Evolutionary conservation across 768 basidiomycete species (phyloP), one percentile per base, ranked within the genome.

Genomic region (Leccinum disarticulatum): DNA sequence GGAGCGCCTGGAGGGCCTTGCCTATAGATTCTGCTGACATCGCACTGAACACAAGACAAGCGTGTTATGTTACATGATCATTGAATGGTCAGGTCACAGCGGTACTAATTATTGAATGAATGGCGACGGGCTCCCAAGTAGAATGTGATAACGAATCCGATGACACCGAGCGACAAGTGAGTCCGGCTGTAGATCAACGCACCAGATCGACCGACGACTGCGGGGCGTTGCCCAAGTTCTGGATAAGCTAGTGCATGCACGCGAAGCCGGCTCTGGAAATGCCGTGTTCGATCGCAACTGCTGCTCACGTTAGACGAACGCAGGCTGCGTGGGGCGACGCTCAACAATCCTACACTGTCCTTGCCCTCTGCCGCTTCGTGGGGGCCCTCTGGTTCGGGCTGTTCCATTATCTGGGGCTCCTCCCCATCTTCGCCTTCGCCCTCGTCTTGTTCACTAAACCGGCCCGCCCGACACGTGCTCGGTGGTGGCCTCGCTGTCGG

Each of bases 201-300:
- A 85, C 83, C 14, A 83, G 77, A 33, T 86, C 86, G 43, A 88
- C 66, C 31, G 85, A 87, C 1, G 83, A 83, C 36, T 81, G 77
- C 8, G 85, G 86, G 0, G 86, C 87, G 5, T 82, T 81, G 1
- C 81, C 80, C 13, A 90, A 76, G 54, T 81, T 80, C 61, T 88
- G 87, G 59, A 91, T 82, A 57, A 91, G 67, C 4, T 85, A 86
- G 68, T 88, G 87, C 7, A 87, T 77, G 6, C 87, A 77, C 36
- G 83, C 90, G 81, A 43, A 84, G n/a, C 74, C 79, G 1, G 79
- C 77, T 50, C 77, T 78, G 56, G 76, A 83, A 43, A 76, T 2
- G 54, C 54, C 33, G 72, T 74, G 22, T 65, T 61, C 5, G 72
- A 73, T n/a, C 62, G 62, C 27, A 70, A 70, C 6, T 67, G 66